phyloP scores from a whole-genome alignment of 2,329 filamentous ascomycete genomes.

The Claviceps paspali region DNA sequence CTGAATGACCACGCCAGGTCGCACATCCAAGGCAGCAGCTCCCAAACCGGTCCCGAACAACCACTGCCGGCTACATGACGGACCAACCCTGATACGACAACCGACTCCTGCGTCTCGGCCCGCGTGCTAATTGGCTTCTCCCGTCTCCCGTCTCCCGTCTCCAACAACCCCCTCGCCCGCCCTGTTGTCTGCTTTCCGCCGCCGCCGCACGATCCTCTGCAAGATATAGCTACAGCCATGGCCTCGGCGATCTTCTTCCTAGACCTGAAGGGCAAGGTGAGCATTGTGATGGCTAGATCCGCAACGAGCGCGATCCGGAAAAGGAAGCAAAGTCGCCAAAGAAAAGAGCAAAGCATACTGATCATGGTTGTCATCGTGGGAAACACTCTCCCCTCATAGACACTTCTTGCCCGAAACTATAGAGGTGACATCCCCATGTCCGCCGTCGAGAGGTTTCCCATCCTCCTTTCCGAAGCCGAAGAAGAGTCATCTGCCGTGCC shows the following conservation, averaged over 20 bases:
- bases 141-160: conserved; percentile 1
- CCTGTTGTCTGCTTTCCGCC: neutral
- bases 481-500: conserved; percentile 96
- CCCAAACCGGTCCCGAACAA: neutral
- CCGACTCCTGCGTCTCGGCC: conserved; percentile 9
- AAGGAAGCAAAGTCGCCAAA: neutral
- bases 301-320: too few relatives aligned
- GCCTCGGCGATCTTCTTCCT: conserved; percentile 97
- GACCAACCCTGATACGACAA: neutral
- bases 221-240: conserved; percentile 39
- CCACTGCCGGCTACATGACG: conserved; percentile 1
- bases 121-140: conserved; percentile 14
- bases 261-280: conserved; percentile 97
- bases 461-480: conserved; percentile 93
- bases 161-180: conserved; percentile 1
- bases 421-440: conserved; percentile 98
- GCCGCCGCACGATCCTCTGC: neutral
- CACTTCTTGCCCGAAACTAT: conserved; percentile 95
- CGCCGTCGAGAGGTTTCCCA: conserved; percentile 92
- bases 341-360: neutral
- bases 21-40: neutral
- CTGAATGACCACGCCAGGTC: conserved; percentile 1
- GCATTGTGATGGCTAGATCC: neutral
- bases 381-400: conserved; percentile 36
- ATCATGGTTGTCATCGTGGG: neutral